Conservation (phyloP, 73 alveolate genomes). For the Paramecium sonneborni region DNA sequence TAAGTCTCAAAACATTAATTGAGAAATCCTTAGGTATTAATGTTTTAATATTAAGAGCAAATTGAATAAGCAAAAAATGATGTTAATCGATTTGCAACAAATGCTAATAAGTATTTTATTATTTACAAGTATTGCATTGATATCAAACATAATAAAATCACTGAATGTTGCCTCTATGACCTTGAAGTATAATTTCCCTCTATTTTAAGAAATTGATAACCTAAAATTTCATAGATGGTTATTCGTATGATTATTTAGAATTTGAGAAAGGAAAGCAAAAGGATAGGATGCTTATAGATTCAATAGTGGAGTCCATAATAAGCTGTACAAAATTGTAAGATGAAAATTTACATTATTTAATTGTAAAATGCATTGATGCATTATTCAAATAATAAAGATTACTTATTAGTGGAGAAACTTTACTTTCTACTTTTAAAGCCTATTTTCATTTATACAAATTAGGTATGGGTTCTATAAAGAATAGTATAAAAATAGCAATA, state of each 20-base stretch:
- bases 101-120: slow-evolving; percentile 87
- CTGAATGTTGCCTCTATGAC: slow-evolving; percentile 73
- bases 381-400: slow-evolving; percentile 9
- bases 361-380: background rate
- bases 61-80: slow-evolving; percentile 4
- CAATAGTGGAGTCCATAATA: slow-evolving; percentile 81
- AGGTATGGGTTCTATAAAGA: slow-evolving; percentile 24
- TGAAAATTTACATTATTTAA: slow-evolving; percentile 67
- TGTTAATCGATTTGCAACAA: slow-evolving; percentile 18
- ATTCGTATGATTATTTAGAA: slow-evolving; percentile 72
- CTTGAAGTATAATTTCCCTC: slow-evolving; percentile 58
- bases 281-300: slow-evolving; percentile 76
- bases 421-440: background rate
- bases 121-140: slow-evolving; percentile 80
- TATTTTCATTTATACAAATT: background rate
- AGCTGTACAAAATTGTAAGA: slow-evolving; percentile 77
- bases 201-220: slow-evolving; percentile 74
- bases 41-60: background rate
- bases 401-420: background rate
- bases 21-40: slow-evolving; percentile 5
- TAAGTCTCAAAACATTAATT: background rate
- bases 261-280: background rate
- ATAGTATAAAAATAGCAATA: background rate
- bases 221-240: slow-evolving; percentile 82
- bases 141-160: slow-evolving; percentile 72